These are phyloP conservation scores for Fusarium decemcellulare DNA, from an alignment of 2,329 filamentous ascomycete genomes.

Conservation along the genomic window DNA sequence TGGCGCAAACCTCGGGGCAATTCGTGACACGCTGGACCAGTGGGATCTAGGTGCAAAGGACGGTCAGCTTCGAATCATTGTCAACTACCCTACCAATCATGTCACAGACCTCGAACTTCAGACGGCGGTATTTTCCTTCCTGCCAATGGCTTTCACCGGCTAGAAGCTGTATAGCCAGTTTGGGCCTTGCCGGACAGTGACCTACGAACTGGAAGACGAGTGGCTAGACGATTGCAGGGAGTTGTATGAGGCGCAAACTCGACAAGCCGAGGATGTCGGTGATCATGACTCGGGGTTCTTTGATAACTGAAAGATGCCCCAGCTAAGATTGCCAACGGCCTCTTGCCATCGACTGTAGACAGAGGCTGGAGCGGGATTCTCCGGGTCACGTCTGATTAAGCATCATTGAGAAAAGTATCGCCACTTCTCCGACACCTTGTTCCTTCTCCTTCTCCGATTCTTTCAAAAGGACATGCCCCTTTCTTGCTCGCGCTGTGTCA, in stretches of 20 bases:
- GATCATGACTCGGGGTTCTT: not conserved
- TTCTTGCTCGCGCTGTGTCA: too few species aligned
- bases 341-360: too few species aligned
- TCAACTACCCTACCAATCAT: slow-evolving; percentile 1
- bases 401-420: too few species aligned
- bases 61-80: not conserved
- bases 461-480: too few species aligned
- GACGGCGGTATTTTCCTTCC: not conserved
- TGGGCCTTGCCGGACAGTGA: not conserved
- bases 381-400: too few species aligned
- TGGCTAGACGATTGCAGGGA: not conserved
- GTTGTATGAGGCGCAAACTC: not conserved
- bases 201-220: not conserved
- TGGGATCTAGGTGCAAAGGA: not conserved
- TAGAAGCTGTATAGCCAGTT: slow-evolving; percentile 5
- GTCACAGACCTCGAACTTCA: slow-evolving; percentile 2
- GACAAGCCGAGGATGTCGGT: not conserved
- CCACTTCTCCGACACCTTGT: too few species aligned
- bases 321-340: too few species aligned
- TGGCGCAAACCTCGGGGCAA: not conserved
- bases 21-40: not conserved
- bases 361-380: too few species aligned
- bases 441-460: too few species aligned
- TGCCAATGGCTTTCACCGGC: slow-evolving; percentile 1
- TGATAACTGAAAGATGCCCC: not conserved